Evolutionary conservation across 495 filamentous ascomycete genomes (phyloP).

Genomic region (Entonaema liquescens): DNA sequence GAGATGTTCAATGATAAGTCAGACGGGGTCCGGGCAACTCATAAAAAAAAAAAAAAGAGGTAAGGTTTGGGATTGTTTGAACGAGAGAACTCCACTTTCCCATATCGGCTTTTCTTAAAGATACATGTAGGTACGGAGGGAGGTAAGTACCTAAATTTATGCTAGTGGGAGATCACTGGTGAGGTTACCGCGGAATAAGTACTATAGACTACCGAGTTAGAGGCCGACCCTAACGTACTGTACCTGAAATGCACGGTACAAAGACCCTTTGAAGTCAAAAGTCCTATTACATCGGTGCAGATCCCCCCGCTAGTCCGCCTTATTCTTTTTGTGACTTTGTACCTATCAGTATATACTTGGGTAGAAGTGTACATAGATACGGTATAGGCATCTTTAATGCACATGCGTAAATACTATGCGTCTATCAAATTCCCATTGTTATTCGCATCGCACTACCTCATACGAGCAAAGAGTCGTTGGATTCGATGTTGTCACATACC

Average conservation of each 20-base stretch:
- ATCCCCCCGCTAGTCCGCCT: slow-evolving; percentile 37
- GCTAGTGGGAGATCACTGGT: slow-evolving; percentile 18
- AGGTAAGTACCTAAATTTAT: slow-evolving; percentile 18
- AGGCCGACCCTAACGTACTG: slow-evolving; percentile 2
- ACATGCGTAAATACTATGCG: not conserved
- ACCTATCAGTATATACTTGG: not conserved
- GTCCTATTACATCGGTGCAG: slow-evolving; percentile 29
- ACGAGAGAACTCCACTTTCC: slow-evolving; percentile 18
- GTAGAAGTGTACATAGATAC: not conserved
- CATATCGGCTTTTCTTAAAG: slow-evolving; percentile 4
- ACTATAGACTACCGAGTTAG: not conserved
- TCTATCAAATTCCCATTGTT: too few relatives aligned
- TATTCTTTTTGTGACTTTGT: slow-evolving; percentile 11
- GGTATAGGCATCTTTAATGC: not conserved
- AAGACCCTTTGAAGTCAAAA: slow-evolving; percentile 22
- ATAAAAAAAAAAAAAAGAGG: slow-evolving; percentile 20
- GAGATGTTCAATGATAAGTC: slow-evolving; percentile 16
- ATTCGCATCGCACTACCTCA: not conserved
- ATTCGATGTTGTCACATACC: too few relatives aligned
- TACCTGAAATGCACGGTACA: slow-evolving; percentile 24
- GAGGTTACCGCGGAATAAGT: slow-evolving; percentile 1
- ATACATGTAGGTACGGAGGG: slow-evolving; percentile 17
- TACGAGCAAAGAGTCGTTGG: too few relatives aligned
- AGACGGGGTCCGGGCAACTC: slow-evolving; percentile 18
- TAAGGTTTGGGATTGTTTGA: slow-evolving; percentile 24